Percentiles rank a stretch among this genome's conserved stretches.
Conservation (phyloP, 1,284 basidiomycete genomes). For the Ceratobasidium sp. region DNA sequence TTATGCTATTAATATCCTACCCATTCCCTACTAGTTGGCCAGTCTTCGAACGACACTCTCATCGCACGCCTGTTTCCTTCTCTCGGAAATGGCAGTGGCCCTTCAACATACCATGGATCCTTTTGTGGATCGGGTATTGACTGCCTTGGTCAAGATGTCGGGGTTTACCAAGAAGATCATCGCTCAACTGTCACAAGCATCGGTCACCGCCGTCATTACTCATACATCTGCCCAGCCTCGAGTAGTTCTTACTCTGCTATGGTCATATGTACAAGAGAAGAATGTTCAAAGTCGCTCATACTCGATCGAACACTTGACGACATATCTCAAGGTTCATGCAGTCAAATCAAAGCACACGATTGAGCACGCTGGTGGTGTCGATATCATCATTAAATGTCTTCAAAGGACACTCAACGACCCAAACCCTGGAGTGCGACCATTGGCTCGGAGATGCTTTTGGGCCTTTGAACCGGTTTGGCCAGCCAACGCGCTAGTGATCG, state of each 20-base stretch:
- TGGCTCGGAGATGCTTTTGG: slow-evolving; percentile 80
- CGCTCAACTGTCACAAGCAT: slow-evolving; percentile 82
- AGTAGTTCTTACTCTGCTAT: slow-evolving; percentile 72
- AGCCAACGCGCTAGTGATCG: slow-evolving; percentile 65
- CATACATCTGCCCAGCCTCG: slow-evolving; percentile 76
- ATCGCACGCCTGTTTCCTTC: slow-evolving; percentile 76
- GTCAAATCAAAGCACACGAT: slow-evolving; percentile 65
- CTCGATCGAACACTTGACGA: slow-evolving; percentile 69
- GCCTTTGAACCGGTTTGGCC: slow-evolving; percentile 77
- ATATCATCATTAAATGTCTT: slow-evolving; percentile 71
- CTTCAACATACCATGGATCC: slow-evolving; percentile 77
- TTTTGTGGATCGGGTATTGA: slow-evolving; percentile 75
- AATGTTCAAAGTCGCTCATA: slow-evolving; percentile 78
- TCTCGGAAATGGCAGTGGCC: slow-evolving; percentile 73
- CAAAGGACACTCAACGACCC: slow-evolving; percentile 76
- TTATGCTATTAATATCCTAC: slow-evolving; percentile 19
- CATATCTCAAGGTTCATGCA: slow-evolving; percentile 74
- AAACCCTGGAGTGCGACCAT: slow-evolving; percentile 80
- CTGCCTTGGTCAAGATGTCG: slow-evolving; percentile 82
- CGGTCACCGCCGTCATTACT: slow-evolving; percentile 70
- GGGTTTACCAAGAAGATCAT: slow-evolving; percentile 95
- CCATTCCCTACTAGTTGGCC: slow-evolving; percentile 61
- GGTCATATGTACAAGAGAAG: slow-evolving; percentile 80
- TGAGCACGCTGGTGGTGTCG: slow-evolving; percentile 68
- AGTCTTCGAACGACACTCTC: slow-evolving; percentile 93